Conservation (phyloP, 345 rosid genomes). For the Heritiera fomes region DNA sequence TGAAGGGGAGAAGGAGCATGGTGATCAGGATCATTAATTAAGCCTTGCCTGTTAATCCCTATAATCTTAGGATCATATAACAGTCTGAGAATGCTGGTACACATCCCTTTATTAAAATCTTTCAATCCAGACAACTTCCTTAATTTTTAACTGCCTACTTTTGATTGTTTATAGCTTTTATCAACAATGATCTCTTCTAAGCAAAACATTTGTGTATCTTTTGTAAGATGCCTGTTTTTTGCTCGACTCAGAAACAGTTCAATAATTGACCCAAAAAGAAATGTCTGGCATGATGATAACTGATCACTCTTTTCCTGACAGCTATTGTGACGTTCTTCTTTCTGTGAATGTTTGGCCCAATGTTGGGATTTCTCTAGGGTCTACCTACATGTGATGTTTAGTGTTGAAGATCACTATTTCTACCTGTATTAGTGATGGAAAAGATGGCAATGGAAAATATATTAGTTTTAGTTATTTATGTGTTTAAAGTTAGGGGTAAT, state of each 20-base stretch:
- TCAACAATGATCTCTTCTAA: background rate
- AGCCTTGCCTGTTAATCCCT: background rate
- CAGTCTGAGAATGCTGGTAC: slow-evolving; percentile 11
- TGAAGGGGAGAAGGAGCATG: background rate
- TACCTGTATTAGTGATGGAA: background rate
- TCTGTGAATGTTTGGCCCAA: slow-evolving; percentile 37
- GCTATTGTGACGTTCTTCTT: slow-evolving; percentile 35
- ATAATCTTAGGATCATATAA: background rate
- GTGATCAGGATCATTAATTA: background rate
- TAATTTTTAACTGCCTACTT: background rate
- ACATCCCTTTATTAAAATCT: slow-evolving; percentile 6
- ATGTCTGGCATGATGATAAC: slow-evolving; percentile 33
- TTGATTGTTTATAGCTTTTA: background rate
- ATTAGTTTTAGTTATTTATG: too few species aligned
- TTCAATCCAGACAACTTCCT: slow-evolving; percentile 18
- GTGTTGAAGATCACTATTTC: background rate
- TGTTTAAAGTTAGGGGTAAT: too few species aligned
- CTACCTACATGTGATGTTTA: slow-evolving; percentile 15
- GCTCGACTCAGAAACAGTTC: slow-evolving; percentile 34
- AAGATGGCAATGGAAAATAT: too few species aligned
- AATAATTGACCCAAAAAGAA: slow-evolving; percentile 41
- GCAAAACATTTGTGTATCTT: background rate
- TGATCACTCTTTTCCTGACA: slow-evolving; percentile 26
- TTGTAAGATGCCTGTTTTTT: slow-evolving; percentile 18
- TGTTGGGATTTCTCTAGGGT: slow-evolving; percentile 19